These are phyloP conservation scores for Fabrea salina DNA, from an alignment of 169 alveolate genomes.

Conservation along the genomic window DNA sequence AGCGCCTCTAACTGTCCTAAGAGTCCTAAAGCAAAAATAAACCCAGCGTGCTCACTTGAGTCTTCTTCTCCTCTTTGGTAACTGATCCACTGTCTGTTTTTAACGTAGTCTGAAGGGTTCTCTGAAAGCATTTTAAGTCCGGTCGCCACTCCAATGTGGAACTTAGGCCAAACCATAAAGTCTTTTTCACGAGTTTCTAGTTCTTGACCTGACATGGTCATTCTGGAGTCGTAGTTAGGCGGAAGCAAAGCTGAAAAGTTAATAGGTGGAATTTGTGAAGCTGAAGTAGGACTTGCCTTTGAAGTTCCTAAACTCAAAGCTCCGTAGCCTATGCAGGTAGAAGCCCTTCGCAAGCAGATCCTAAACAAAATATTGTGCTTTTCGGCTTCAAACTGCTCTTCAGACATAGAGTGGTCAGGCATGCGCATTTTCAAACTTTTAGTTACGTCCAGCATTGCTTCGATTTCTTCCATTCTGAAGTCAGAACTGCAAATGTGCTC, in stretches of 20 bases:
- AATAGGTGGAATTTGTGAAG: slow-evolving; percentile 69
- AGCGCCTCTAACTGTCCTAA: slow-evolving; percentile 78
- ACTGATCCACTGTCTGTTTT: slow-evolving; percentile 78
- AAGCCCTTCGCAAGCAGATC: slow-evolving; percentile 60
- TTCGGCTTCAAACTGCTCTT: slow-evolving; percentile 63
- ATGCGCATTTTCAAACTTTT: slow-evolving; percentile 48
- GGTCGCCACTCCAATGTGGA: slow-evolving; percentile 84
- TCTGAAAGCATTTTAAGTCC: slow-evolving; percentile 73
- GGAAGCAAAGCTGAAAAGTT: slow-evolving; percentile 71
- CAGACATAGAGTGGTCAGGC: slow-evolving; percentile 49
- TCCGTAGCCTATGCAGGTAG: slow-evolving; percentile 83
- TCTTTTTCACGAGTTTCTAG: slow-evolving; percentile 58
- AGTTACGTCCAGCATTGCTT: slow-evolving; percentile 46
- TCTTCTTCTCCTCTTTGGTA: slow-evolving; percentile 80
- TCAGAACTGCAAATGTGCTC: slow-evolving; percentile 39
- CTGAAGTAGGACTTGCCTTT: slow-evolving; percentile 79
- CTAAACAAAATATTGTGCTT: slow-evolving; percentile 63
- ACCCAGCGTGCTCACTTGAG: slow-evolving; percentile 84
- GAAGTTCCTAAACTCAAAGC: slow-evolving; percentile 75
- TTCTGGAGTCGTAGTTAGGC: slow-evolving; percentile 57
- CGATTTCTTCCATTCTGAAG: slow-evolving; percentile 55
- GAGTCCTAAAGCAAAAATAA: slow-evolving; percentile 80
- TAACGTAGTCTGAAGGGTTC: slow-evolving; percentile 61
- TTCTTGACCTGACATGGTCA: slow-evolving; percentile 65
- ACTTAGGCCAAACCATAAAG: slow-evolving; percentile 82